phyloP scores from a whole-genome alignment of 371 early-diverging fungal species.

The Apophysomyces elegans region DNA sequence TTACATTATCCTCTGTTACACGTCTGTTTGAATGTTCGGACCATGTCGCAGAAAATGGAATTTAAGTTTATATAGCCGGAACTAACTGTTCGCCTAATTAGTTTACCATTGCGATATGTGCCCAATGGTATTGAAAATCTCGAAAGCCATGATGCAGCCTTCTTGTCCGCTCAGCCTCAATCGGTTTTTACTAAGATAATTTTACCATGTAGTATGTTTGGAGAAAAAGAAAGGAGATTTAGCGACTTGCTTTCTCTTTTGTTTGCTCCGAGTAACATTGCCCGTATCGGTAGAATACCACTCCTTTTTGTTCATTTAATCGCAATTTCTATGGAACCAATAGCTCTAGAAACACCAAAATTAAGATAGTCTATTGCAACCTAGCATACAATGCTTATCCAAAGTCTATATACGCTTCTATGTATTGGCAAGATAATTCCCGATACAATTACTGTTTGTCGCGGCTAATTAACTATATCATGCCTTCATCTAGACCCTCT shows the following conservation, averaged over 20 bases:
- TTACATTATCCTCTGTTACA: conserved; percentile 52
- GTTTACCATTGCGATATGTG: conserved; percentile 52
- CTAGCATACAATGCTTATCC: conserved; percentile 30
- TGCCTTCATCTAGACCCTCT: too few species aligned
- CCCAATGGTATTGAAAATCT: conserved; percentile 48
- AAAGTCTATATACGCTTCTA: conserved; percentile 60
- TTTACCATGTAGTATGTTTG: conserved; percentile 28
- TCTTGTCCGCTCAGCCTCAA: conserved; percentile 64
- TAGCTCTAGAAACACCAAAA: conserved; percentile 24
- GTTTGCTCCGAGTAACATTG: conserved; percentile 64
- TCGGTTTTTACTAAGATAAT: conserved; percentile 61
- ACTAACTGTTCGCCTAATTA: conserved; percentile 17
- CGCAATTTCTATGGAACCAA: conserved; percentile 44
- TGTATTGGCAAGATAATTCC: too few species aligned
- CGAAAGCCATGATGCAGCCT: conserved; percentile 57
- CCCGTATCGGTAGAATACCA: conserved; percentile 69
- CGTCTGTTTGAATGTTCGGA: conserved; percentile 57
- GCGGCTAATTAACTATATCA: too few species aligned
- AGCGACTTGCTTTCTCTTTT: conserved; percentile 54
- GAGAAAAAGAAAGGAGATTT: not conserved
- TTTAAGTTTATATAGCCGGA: conserved; percentile 50
- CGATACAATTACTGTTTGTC: too few species aligned
- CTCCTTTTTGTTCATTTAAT: conserved; percentile 67
- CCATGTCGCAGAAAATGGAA: conserved; percentile 37
- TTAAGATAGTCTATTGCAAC: conserved; percentile 50